Base-by-base conservation (phyloP, 805 yeast species). In the Saturnispora serradocipensis region DNA sequence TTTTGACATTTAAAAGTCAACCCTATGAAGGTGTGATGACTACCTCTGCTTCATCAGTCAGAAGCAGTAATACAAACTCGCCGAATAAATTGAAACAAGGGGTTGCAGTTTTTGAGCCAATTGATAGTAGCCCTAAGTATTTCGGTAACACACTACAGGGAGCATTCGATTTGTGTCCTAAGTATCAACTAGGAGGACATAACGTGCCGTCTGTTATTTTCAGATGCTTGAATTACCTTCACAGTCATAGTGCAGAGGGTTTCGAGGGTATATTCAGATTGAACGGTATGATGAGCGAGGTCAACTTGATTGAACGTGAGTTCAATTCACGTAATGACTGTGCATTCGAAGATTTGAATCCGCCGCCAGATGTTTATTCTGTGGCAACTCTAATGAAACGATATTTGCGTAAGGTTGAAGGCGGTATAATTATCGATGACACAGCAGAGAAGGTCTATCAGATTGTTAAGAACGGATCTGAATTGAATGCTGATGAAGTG, bases 201-300 rank as follows among this genome's bases (percentile, higher is more conserved):
- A 67, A 71, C 15, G 73, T 85, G 18, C 97, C 99, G 1, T 80
- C 89, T 40, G 81, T 91, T 7, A 78, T 88, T 16, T 85, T 71
- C 59, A 70, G 95, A 54, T 88, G 96, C 61, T 61, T 90, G 34
- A 84, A 80, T 52, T 86, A 76, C 57, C 71, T 91, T 47, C 74
- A 75, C 47, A 74, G 72, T 38, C 76, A 82, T 25, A 80, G 83
- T 22, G 96, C 95, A 0, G 72, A 83, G n/a, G 77, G 77, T 55
- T 93, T 88, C 65, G 96, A 89, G 61, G 99, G 99, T 10, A 78
- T 91, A 3, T 93, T 93, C 71, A 74, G 99, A 55, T 71, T 89
- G 52, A 87, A 90, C 67, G 98, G 98, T 4, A 87, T 95, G 36
- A 85, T 89, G 51, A 76, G 88, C 1, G 75, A 84, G 49, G 88